A percentile compares a stretch with the other conserved stretches of the same genome.
These are phyloP conservation scores for Talaromyces proteolyticus DNA, from an alignment of 495 filamentous ascomycete species.

Conservation along the genomic window DNA sequence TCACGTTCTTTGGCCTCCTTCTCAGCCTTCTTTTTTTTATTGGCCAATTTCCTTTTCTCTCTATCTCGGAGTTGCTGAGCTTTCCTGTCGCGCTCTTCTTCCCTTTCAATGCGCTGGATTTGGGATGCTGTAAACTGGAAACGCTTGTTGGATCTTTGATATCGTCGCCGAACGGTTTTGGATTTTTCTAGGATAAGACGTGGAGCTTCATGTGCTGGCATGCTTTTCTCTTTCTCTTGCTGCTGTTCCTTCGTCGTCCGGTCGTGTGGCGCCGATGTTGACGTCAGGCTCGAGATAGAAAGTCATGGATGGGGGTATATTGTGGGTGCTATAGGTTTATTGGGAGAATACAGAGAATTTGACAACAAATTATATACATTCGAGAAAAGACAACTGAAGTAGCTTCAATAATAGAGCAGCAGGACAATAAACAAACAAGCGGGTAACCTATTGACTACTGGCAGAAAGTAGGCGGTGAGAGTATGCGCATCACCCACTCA, in stretches of 20 bases:
- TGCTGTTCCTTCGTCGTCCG: too few relatives aligned
- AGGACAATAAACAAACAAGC: slow-evolving; percentile 6
- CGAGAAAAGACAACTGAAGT: too few relatives aligned
- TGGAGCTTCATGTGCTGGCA: too few relatives aligned
- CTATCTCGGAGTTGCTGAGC: slow-evolving; percentile 38
- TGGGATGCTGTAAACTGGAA: slow-evolving; percentile 35
- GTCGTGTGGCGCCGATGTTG: slow-evolving; percentile 1
- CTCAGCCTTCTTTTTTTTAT: slow-evolving; percentile 40
- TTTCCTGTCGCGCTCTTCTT: slow-evolving; percentile 30
- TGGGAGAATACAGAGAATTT: too few relatives aligned
- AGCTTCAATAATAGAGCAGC: too few relatives aligned
- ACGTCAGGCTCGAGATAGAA: not conserved
- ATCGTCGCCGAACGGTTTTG: slow-evolving; percentile 35
- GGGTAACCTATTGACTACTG: not conserved
- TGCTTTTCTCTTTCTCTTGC: too few relatives aligned
- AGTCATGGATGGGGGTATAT: slow-evolving; percentile 3
- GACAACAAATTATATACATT: too few relatives aligned
- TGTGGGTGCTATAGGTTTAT: too few relatives aligned
- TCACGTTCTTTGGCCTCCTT: slow-evolving; percentile 36
- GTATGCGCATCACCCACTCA: not conserved
- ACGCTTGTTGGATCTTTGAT: slow-evolving; percentile 41
- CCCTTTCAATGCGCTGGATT: slow-evolving; percentile 37
- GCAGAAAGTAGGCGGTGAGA: slow-evolving; percentile 3
- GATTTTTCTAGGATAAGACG: slow-evolving; percentile 42
- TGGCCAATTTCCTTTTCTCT: slow-evolving; percentile 29